Percentiles rank a stretch among this genome's conserved stretches.
phyloP scores from a whole-genome alignment of 1,284 basidiomycete species.

The Boletus semigastroideus region DNA sequence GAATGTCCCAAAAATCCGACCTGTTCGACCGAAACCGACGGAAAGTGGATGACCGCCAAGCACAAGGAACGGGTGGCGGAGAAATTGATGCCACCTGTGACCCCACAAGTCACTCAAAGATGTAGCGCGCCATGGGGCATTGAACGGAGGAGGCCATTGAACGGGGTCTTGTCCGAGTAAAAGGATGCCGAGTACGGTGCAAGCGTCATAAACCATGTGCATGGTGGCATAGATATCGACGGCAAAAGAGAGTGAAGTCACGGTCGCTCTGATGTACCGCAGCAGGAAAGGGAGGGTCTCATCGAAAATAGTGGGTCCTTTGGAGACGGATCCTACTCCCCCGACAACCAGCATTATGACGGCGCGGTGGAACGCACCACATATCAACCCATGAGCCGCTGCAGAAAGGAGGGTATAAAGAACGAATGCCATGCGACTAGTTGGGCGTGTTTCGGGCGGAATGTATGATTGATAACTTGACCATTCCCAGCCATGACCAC shows the following conservation, averaged over 20 bases:
- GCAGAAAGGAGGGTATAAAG: constrained; percentile 34
- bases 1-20: constrained; percentile 53
- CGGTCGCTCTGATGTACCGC: constrained; percentile 42
- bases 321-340: constrained; percentile 36
- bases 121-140: constrained; percentile 37
- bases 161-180: constrained; percentile 32
- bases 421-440: constrained; percentile 39
- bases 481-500: constrained; percentile 55
- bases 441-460: constrained; percentile 43
- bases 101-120: constrained; percentile 43
- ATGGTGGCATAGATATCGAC: constrained; percentile 44
- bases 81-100: constrained; percentile 44
- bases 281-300: constrained; percentile 37
- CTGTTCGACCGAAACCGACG: constrained; percentile 41
- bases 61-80: constrained; percentile 35
- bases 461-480: constrained; percentile 37
- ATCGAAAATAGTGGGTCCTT: constrained; percentile 49
- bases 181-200: constrained; percentile 41
- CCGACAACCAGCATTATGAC: constrained; percentile 40
- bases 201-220: constrained; percentile 38
- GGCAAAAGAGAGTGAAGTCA: constrained; percentile 41
- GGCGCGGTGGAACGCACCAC: constrained; percentile 43
- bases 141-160: constrained; percentile 41
- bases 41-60: constrained; percentile 36
- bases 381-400: constrained; percentile 36